A percentile compares a stretch with the other conserved stretches of the same genome.
Evolutionary conservation across 352 stramenopile genomes (phyloP).

Genomic region (Blastocystis sp.): DNA sequence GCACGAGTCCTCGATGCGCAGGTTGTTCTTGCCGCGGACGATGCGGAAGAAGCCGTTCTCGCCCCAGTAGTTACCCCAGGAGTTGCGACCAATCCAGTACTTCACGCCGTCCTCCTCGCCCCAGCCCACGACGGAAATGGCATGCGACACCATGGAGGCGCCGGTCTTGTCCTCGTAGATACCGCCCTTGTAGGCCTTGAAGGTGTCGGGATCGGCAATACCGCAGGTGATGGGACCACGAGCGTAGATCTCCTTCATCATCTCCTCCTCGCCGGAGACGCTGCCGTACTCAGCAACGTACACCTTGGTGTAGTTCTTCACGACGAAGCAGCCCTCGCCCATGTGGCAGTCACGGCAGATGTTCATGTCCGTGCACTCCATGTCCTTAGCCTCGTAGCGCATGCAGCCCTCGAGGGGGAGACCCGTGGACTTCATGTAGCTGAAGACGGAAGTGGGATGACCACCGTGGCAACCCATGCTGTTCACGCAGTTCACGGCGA

Average conservation of each 20-base stretch:
- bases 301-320: constrained; percentile 90
- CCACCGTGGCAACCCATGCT: constrained; percentile 89
- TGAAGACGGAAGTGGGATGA: constrained; percentile 87
- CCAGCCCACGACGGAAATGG: constrained; percentile 93
- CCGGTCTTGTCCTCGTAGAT: constrained; percentile 89
- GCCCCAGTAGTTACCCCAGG: constrained; percentile 90
- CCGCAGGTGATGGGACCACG: constrained; percentile 90
- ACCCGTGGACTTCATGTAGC: constrained; percentile 87
- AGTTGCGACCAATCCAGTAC: constrained; percentile 95
- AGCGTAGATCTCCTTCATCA: constrained; percentile 94
- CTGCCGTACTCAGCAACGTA: constrained; percentile 91
- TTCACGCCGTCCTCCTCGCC: constrained; percentile 84
- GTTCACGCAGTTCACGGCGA: constrained; percentile 83
- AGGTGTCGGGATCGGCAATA: constrained; percentile 76
- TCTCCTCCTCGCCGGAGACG: constrained; percentile 86
- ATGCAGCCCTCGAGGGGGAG: constrained; percentile 92
- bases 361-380: constrained; percentile 85
- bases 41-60: constrained; percentile 93
- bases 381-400: constrained; percentile 88
- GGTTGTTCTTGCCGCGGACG: constrained; percentile 87
- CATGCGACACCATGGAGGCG: constrained; percentile 83
- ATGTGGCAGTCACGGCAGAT: constrained; percentile 88
- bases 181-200: constrained; percentile 89
- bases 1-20: constrained; percentile 89
- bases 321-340: constrained; percentile 81